Percentiles rank a stretch among this genome's conserved stretches.
These are phyloP conservation scores for Malassezia dermatis DNA, from an alignment of 1,284 basidiomycete species.

Conservation along the genomic window DNA sequence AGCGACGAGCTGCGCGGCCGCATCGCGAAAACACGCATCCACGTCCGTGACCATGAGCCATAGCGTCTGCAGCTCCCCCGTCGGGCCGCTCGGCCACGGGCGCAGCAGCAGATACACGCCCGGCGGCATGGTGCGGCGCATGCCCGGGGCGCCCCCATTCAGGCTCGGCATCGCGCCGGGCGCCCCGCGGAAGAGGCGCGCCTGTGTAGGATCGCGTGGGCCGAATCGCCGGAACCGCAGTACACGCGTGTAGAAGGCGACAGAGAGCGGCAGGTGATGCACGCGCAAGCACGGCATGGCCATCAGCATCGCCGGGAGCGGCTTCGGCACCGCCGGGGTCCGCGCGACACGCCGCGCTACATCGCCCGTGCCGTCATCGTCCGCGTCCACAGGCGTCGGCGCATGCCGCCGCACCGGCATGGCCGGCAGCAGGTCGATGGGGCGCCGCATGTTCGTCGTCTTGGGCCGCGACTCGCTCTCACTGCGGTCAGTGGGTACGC, in stretches of 20 bases:
- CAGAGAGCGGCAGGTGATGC: background rate
- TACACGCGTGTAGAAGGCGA: conserved; percentile 7
- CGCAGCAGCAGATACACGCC: conserved; percentile 12
- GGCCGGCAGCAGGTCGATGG: background rate
- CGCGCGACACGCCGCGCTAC: background rate
- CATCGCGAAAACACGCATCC: conserved; percentile 10
- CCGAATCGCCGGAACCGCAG: conserved; percentile 8
- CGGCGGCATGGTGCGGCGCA: background rate
- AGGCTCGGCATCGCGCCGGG: background rate
- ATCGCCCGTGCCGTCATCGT: background rate
- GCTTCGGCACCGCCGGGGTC: background rate
- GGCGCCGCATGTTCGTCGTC: conserved; percentile 7
- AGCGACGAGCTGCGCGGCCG: background rate
- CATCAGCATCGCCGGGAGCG: background rate
- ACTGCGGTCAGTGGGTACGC: background rate
- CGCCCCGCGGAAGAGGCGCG: conserved; percentile 8
- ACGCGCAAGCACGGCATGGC: conserved; percentile 2
- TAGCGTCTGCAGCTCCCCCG: background rate
- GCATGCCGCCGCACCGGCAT: background rate
- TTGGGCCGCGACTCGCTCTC: conserved; percentile 2
- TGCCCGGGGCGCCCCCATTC: background rate
- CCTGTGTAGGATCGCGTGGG: background rate
- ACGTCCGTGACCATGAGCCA: conserved; percentile 7
- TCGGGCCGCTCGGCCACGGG: background rate
- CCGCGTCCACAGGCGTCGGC: background rate